Conservation (phyloP, 2,329 filamentous ascomycete genomes). For the Pestalotiopsis sp. region DNA sequence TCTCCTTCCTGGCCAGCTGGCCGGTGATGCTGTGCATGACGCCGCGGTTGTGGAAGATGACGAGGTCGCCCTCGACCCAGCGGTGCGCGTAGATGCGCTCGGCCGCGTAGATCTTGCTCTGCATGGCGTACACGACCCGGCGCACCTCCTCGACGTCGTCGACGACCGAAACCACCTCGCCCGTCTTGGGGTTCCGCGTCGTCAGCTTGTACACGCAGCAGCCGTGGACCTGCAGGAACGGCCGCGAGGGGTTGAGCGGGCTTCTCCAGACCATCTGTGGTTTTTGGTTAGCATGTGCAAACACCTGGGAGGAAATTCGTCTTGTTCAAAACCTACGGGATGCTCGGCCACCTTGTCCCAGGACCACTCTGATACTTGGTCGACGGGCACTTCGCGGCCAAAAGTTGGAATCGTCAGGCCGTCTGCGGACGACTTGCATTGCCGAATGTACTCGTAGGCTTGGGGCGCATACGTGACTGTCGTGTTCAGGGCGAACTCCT, state of each 20-base stretch:
- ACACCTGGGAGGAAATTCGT: not conserved
- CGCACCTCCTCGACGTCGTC: constrained; percentile 3
- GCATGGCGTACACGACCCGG: not conserved
- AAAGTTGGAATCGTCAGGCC: not conserved
- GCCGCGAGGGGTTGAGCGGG: not conserved
- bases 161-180: not conserved
- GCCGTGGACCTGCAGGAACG: not conserved
- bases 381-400: not conserved
- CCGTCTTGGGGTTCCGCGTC: not conserved
- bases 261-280: not conserved
- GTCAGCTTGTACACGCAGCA: constrained; percentile 3
- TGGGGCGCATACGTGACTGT: not conserved
- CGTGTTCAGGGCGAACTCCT: constrained; percentile 2
- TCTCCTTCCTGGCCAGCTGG: not conserved
- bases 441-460: not conserved
- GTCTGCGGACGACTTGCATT: not conserved
- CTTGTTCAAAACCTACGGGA: not conserved
- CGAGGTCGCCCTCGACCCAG: not conserved
- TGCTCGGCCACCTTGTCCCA: constrained; percentile 1
- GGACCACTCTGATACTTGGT: not conserved
- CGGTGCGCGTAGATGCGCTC: not conserved
- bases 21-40: constrained; percentile 3
- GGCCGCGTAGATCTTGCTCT: not conserved
- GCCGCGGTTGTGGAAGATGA: constrained; percentile 4
- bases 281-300: not conserved